Evolutionary conservation across 2,329 filamentous ascomycete genomes (phyloP), one percentile per base, ranked within the genome.

Genomic region (Penicillium sp.): DNA sequence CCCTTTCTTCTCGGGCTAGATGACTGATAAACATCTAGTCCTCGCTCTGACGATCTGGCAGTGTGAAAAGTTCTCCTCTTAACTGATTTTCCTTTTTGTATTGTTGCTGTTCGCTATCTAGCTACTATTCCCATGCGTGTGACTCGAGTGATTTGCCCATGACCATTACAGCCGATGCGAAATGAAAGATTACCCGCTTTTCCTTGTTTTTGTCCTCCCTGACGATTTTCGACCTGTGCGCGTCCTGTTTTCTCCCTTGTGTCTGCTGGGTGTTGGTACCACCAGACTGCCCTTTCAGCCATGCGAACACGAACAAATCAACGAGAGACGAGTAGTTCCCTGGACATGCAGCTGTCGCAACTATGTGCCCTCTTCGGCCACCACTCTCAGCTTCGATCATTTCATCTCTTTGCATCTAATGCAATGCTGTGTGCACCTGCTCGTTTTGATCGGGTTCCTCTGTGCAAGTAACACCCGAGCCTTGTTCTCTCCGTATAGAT

Each of bases 51-150:
- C 63, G 58, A 56, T 59, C 53, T 49, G 59, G 53, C 60, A 60
- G 50, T 62, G 60, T 54, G 55, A 66, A 65, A 65, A 64, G 61
- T 65, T 64, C 39, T 47, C 43, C 49, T 50, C 46, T 39, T 46
- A 36, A 41, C 45, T 43, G 42, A 41, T 47, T 35, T 43, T 47
- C 44, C 49, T 45, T 51, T 33, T 41, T 45, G 39, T 52, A 47
- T 50, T 54, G 45, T 49, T 43, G 30, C 41, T 47, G 33, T 44
- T 56, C 43, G 45, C 50, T 53, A 59, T 58, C 49, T 51, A 56
- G 54, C 55, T 59, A 50, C 51, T 57, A 56, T 62, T 58, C 54
- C 53, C 54, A 57, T 58, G 53, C 57, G 54, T 53, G 53, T 58
- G 57, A 58, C 51, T 59, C 51, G 46, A 51, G 54, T 60, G 54